Base-by-base conservation (phyloP, 371 early-diverging fungal genomes). In the Mucor indicus region DNA sequence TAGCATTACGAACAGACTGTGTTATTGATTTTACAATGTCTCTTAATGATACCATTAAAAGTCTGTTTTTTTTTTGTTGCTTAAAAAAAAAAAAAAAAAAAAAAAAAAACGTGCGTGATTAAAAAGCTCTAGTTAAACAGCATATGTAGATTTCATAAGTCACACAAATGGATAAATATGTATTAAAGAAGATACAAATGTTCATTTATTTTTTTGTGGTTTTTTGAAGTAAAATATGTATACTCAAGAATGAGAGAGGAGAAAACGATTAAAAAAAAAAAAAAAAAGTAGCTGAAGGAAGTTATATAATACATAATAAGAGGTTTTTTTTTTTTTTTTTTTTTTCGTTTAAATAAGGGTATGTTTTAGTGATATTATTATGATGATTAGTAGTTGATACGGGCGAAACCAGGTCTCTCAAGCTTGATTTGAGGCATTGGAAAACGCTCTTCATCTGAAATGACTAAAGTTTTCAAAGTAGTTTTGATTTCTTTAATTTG, bases 401-500 rank as follows among this genome's bases (percentile, higher is more conserved):
- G 62, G 37, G 72, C 76, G 55, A 72, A 69, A 9, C 70, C 61
- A 37, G 76, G 76, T 48, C 76, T 54, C 39, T 72, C 66, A 8
- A 76, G 45, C 33, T 63, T 64, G 8, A 72, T 51, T 40, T 65
- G 43, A 9, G 67, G 67, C 68, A 76, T 67, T 9, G 76, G 76
- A 30, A 54, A 52, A 21, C 59, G 44, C 8, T 63, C 65, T 25
- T 69, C 54, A 30, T 72, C 64, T 1, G 76, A 68, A 27, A 76
- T 66, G 3, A 76, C 64, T 62, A 76, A 60, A 3, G 72, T 53
- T 29, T 76, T 76, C 2, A 76, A 39, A 8, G 76, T 76, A 11
- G 70, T 60, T 35, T 76, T 76, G 49, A 76, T 69, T 44, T 76
- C 72, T 42, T 76, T 76, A 15, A 76, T 67, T n/a, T 60, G 65